Base-by-base conservation (phyloP, 495 filamentous ascomycete genomes). In the Neurospora sublineolata region DNA sequence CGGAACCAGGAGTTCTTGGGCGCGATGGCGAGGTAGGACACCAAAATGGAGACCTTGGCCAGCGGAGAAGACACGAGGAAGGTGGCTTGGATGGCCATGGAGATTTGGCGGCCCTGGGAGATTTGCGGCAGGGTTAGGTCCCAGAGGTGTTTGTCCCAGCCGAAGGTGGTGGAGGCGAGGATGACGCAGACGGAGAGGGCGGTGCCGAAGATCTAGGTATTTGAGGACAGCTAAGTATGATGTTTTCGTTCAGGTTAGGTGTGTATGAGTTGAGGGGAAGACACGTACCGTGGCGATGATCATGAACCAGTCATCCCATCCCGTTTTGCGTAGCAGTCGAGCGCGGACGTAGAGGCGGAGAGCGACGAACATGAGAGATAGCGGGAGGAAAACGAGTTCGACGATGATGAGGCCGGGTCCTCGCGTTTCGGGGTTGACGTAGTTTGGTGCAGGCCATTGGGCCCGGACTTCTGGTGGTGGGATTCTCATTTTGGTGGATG, bases 401-500 rank as follows among this genome's bases (percentile, higher is more conserved):
- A 78, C 68, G 58, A 76, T 73, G 64, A 80, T 12, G 27, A 80
- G 70, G 0, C 39, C 75, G 0, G 82, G 78, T 0, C 86, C 87
- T 68, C 85, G 84, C 5, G 83, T 85, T 30, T 79, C 76, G 6
- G 87, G 87, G 72, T 89, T 76, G 71, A 79, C 74, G 76, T 86
- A 87, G 75, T 89, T 88, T 4, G 87, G 83, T n/a, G 60, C 73
- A 4, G 88, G 87, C 87, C 87, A 89, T 72, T 80, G 75, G 3
- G 74, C 79, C 69, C 82, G 68, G 5, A 87, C 81, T 20, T 81
- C 77, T 14, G 72, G 11, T 1, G 86, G 85, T 39, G 88, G 86
- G 42, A 85, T 72, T 39, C 76, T 80, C 84, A 86, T 85, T 23
- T 68, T 78, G 67, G 3, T 3, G n/a, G 12, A n/a, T 42, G 7